Base-by-base conservation (phyloP, 2,329 filamentous ascomycete genomes). In the Fonsecaea monophora region DNA sequence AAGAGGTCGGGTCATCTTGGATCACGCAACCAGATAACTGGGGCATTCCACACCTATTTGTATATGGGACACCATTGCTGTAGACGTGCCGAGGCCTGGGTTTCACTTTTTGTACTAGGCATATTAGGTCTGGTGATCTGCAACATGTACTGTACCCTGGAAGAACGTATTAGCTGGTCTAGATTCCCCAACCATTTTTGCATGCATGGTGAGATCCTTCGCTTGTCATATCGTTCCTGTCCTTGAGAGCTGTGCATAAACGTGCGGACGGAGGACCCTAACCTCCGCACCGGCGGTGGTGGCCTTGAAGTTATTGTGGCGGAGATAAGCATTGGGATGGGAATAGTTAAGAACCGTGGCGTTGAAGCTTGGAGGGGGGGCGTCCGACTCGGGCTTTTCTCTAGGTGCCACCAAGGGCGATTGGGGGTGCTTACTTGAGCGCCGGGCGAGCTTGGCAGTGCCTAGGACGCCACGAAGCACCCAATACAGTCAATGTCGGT, bases 301-400 rank as follows among this genome's bases (percentile, higher is more conserved):
- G 8, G 3, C 21, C 18, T 50, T 6, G n/a, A 25, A 2, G 2
- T 50, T 25, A 50, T 6, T 6, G 42, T 50, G 45, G 18, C 45
- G 45, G 45, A 50, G 18, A 25, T 21, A 50, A 25, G 18, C 45
- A 45, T 18, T 18, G 40, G 3, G 40, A n/a, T 18, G 7, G 40
- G 40, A 18, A 12, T 12, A 25, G 5, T 40, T 55, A 65, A 65
- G 62, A 42, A 34, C 4, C 15, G 62, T 65, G 62, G 62, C 62
- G 55, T 60, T 15, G 48, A 54, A 59, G 62, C 62, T 65, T 65
- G 62, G 55, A 9, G 56, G 53, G 25, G 25, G 25, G 25, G 25
- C 25, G 25, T 25, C 25, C 25, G 25, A 25, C 25, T 25, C 25
- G 25, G 25, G 25, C 25, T 2, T 25, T 25, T 25, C 25, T 25